Percentiles rank a stretch among this genome's conserved stretches.
Evolutionary conservation across 495 filamentous ascomycete genomes (phyloP).

Genomic region (Penicillium antarcticum): DNA sequence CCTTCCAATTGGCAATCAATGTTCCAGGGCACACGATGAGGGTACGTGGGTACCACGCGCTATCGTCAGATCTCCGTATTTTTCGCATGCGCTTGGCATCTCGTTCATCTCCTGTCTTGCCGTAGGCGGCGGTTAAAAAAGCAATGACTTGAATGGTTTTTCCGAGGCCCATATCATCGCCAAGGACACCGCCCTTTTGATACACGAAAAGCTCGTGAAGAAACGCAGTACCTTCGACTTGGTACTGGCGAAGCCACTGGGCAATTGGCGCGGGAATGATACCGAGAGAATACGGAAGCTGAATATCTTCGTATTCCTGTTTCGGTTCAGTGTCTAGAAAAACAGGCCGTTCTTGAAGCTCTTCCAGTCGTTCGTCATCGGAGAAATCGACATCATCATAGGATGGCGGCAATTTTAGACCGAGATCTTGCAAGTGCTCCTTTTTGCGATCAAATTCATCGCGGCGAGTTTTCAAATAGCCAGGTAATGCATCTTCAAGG

Average conservation of each 20-base stretch:
- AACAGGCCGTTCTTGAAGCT: conserved; percentile 64
- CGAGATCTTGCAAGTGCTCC: conserved; percentile 60
- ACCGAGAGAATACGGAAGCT: conserved; percentile 71
- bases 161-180: conserved; percentile 96
- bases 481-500: conserved; percentile 56
- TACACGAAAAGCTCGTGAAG: conserved; percentile 88
- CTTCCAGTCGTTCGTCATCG: conserved; percentile 67
- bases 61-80: conserved; percentile 55
- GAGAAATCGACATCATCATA: conserved; percentile 85
- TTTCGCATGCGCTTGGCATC: conserved; percentile 92
- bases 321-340: conserved; percentile 62
- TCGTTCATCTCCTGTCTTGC: conserved; percentile 88
- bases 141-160: conserved; percentile 97
- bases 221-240: conserved; percentile 81
- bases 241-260: conserved; percentile 90
- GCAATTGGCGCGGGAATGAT: conserved; percentile 87
- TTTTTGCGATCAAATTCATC: conserved; percentile 49
- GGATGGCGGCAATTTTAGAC: conserved; percentile 72
- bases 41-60: conserved; percentile 79
- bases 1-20: conserved; percentile 86
- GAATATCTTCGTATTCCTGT: conserved; percentile 69
- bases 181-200: conserved; percentile 85
- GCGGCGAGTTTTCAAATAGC: conserved; percentile 54
- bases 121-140: conserved; percentile 89
- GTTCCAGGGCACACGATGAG: conserved; percentile 87